Percentiles rank a stretch among this genome's conserved stretches.
These are phyloP conservation scores for Mycena filopes DNA, from an alignment of 768 basidiomycete species.

Conservation along the genomic window DNA sequence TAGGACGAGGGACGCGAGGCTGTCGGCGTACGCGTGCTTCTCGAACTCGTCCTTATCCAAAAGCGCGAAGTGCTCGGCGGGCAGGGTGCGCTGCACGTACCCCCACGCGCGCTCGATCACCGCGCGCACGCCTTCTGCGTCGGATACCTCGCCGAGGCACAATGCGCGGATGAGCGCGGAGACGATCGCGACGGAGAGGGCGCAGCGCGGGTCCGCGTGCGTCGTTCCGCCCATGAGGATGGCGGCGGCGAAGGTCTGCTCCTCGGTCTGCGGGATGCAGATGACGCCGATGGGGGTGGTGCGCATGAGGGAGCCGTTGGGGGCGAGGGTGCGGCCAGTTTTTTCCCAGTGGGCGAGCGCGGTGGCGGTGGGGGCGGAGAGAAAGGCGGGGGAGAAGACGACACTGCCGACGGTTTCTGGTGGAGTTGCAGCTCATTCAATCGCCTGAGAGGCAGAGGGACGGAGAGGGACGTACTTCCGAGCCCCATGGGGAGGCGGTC, in stretches of 20 bases:
- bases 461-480: conserved; percentile 30
- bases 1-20: conserved; percentile 27
- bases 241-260: conserved; percentile 34
- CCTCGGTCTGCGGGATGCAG: conserved; percentile 32
- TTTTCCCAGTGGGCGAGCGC: conserved; percentile 34
- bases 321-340: conserved; percentile 24
- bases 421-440: not conserved
- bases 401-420: conserved; percentile 36
- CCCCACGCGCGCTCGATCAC: conserved; percentile 35
- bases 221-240: conserved; percentile 36
- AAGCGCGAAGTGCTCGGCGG: conserved; percentile 7
- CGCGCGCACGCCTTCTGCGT: conserved; percentile 19
- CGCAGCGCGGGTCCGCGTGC: conserved; percentile 37
- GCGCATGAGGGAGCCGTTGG: conserved; percentile 39
- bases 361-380: conserved; percentile 24
- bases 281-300: conserved; percentile 37
- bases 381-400: conserved; percentile 27
- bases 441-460: too few relatives aligned
- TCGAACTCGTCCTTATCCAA: conserved; percentile 34
- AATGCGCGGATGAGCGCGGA: conserved; percentile 35
- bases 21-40: conserved; percentile 31
- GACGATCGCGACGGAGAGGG: conserved; percentile 36
- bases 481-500: conserved; percentile 38
- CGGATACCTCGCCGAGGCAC: conserved; percentile 27
- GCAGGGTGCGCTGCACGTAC: conserved; percentile 14